A percentile compares a stretch with the other conserved stretches of the same genome.
Conservation (phyloP, 768 basidiomycete genomes). For the Serendipita indica region DNA sequence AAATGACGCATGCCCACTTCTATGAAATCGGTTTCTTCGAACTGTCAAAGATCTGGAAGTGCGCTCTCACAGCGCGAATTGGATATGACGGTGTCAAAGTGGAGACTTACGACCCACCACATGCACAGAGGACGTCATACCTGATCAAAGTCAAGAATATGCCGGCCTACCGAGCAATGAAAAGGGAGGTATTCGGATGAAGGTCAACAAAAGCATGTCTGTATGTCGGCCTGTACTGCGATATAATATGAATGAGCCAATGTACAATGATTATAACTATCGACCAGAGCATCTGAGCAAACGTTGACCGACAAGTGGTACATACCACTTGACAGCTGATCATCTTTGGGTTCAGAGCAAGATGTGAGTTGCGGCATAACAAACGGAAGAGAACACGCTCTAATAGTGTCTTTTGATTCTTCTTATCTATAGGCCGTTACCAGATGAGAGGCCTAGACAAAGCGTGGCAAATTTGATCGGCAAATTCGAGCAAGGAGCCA, state of each 20-base stretch:
- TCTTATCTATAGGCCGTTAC: constrained; percentile 46
- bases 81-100: constrained; percentile 1
- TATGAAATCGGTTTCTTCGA: constrained; percentile 6
- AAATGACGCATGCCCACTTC: constrained; percentile 1
- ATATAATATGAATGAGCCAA: too few relatives aligned
- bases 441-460: constrained; percentile 75
- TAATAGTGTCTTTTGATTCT: not conserved
- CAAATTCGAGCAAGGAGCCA: constrained; percentile 69
- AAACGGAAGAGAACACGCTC: too few relatives aligned
- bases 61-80: not conserved
- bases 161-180: not conserved
- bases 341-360: too few relatives aligned
- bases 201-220: too few relatives aligned
- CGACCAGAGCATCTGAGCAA: too few relatives aligned
- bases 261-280: too few relatives aligned
- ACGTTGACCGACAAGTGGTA: too few relatives aligned
- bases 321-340: too few relatives aligned
- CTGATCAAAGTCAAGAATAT: constrained; percentile 2
- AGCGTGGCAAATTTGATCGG: constrained; percentile 86
- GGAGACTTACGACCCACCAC: not conserved
- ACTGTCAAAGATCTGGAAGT: constrained; percentile 1
- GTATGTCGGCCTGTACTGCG: too few relatives aligned
- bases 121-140: not conserved
- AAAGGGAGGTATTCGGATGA: not conserved
- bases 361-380: too few relatives aligned